Percentiles rank a stretch among this genome's conserved stretches.
phyloP scores from a whole-genome alignment of 805 yeast genomes.

The Yarrowia osloensis region DNA sequence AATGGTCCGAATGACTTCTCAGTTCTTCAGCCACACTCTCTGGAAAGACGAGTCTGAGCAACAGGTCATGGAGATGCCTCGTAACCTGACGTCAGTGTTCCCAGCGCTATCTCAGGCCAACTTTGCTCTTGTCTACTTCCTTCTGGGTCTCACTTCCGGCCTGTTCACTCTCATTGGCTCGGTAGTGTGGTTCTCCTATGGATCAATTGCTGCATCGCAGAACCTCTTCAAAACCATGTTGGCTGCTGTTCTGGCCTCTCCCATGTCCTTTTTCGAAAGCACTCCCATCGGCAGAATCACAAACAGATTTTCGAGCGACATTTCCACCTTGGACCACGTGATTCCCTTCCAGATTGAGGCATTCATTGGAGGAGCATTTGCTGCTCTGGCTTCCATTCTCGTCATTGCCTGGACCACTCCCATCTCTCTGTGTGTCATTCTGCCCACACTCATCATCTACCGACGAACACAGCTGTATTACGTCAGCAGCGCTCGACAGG shows the following conservation, averaged over 20 bases:
- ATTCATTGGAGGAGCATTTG: conserved; percentile 42
- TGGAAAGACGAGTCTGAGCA: not conserved
- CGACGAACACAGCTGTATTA: conserved; percentile 70
- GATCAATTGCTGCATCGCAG: conserved; percentile 36
- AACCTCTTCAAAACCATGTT: conserved; percentile 76
- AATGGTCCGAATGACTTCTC: not conserved
- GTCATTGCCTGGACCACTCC: conserved; percentile 89
- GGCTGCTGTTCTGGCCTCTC: conserved; percentile 71
- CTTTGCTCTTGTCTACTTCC: conserved; percentile 64
- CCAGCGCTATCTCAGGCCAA: conserved; percentile 51
- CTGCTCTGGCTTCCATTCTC: conserved; percentile 59
- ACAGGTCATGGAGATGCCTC: not conserved
- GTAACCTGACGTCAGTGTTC: not conserved
- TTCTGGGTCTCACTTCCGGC: conserved; percentile 56
- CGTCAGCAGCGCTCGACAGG: conserved; percentile 69
- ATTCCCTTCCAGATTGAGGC: conserved; percentile 45
- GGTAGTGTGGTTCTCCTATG: conserved; percentile 56
- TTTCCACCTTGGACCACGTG: conserved; percentile 83
- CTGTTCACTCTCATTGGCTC: conserved; percentile 56
- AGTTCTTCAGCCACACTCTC: not conserved
- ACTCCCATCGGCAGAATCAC: conserved; percentile 92
- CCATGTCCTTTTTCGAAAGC: conserved; percentile 92
- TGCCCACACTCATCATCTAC: conserved; percentile 68
- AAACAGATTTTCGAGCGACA: conserved; percentile 87
- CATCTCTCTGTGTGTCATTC: conserved; percentile 69